Evolutionary conservation across 495 filamentous ascomycete species (phyloP), one percentile per base, ranked within the genome.

Genomic region (Neurospora discreta): DNA sequence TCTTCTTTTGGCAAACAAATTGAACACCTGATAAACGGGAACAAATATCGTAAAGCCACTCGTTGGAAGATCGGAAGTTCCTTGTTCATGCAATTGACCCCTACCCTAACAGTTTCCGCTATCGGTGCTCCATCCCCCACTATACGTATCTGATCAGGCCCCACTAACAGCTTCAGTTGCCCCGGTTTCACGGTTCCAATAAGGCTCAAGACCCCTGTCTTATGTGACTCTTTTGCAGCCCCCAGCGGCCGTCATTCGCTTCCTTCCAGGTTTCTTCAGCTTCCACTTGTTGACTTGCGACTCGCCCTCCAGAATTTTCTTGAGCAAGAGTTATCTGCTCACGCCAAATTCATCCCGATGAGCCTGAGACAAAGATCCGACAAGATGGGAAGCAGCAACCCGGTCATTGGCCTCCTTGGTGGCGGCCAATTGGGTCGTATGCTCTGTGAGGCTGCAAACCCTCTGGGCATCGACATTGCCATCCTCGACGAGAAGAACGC

Each of bases 361-460:
- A 70, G 60, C 44, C 69, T 71, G 3, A 36, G 43, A 39, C 10
- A 43, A 72, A 18, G 43, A 44, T 18, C 41, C 69, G 70, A 73
- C 69, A 76, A 36, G n/a, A 78, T 76, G 76, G 72, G 43, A 36
- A 68, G 58, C 30, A 75, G 69, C 39, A 80, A 81, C 26, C 77
- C 80, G 36, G 78, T 84, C 65, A 82, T 84, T 68, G 82, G 82
- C 71, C 75, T 84, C 41, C 76, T 84, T 10, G 82, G 82, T 67
- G 82, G 82, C 41, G 95, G 95, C 77, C 94, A 95, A 83, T 86
- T 98, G 39, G 95, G 95, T 60, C 92, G 92, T 73, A 98, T 99
- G 95, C 87, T 98, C n/a, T 90, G 92, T 69, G 93, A 98, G 82
- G 90, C 92, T 46, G 93, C 95, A 68, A 94, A 94, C 75, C 89